Evolutionary conservation across 2,329 filamentous ascomycete species (phyloP).

Genomic region (Botrytis cinerea): DNA sequence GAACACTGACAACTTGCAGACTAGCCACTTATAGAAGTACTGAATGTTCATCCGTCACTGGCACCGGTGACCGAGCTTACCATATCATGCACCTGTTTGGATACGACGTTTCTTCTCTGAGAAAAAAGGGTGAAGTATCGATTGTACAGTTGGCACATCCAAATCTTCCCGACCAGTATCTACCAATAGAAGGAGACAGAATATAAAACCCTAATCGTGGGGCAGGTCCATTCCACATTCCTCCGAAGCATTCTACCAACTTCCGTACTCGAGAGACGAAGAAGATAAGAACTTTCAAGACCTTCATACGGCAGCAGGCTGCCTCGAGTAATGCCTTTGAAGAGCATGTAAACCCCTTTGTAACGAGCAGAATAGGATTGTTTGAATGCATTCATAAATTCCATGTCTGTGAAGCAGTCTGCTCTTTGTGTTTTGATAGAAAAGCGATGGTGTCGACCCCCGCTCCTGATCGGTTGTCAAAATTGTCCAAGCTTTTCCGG

Average conservation of each 20-base stretch:
- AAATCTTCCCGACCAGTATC: conserved; percentile 2
- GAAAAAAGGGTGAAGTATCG: background rate
- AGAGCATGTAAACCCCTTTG: background rate
- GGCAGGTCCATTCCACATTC: conserved; percentile 3
- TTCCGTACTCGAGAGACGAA: background rate
- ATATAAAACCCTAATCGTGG: conserved; percentile 10
- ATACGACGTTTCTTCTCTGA: background rate
- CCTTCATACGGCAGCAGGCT: background rate
- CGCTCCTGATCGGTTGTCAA: conserved; percentile 14
- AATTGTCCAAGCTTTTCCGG: conserved; percentile 16
- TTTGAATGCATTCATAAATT: conserved; percentile 3
- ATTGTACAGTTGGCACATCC: conserved; percentile 20
- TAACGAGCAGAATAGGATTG: background rate
- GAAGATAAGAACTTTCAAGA: conserved; percentile 17
- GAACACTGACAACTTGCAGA: background rate
- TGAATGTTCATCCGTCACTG: background rate
- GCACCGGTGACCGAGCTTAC: background rate
- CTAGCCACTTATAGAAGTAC: background rate
- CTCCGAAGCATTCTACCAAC: conserved; percentile 12
- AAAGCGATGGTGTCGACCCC: conserved; percentile 3
- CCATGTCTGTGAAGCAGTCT: background rate
- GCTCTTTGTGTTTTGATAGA: background rate
- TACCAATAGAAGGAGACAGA: conserved; percentile 4
- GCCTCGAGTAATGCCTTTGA: background rate
- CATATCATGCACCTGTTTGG: background rate